Evolutionary conservation across 257 asterid species (phyloP).

Genomic region (Cordia subcordata): DNA sequence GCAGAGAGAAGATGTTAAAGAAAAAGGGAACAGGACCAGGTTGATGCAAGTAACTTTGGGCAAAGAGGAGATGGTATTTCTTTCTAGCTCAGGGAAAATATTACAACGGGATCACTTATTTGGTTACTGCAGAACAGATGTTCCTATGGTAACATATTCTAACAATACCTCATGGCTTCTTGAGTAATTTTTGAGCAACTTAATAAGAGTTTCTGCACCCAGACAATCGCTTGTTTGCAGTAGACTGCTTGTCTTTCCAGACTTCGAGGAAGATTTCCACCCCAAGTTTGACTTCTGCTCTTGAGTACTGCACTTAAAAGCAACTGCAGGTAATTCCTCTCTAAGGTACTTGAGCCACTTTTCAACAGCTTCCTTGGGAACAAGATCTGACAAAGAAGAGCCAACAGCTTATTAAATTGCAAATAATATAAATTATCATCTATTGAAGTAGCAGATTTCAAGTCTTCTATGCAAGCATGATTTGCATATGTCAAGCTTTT

Average conservation of each 20-base stretch:
- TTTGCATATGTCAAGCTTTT: too few relatives aligned
- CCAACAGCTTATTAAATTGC: background rate
- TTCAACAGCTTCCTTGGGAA: constrained; percentile 88
- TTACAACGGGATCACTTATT: too few relatives aligned
- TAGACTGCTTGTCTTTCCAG: constrained; percentile 33
- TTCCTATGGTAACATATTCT: background rate
- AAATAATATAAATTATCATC: background rate
- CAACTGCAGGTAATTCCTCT: constrained; percentile 91
- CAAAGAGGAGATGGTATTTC: too few relatives aligned
- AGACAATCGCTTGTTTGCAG: constrained; percentile 92
- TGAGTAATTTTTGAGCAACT: constrained; percentile 73
- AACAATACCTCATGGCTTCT: constrained; percentile 63
- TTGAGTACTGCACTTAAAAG: constrained; percentile 94
- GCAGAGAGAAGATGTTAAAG: too few relatives aligned
- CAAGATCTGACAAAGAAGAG: constrained; percentile 56
- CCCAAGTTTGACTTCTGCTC: constrained; percentile 91
- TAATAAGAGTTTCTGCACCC: constrained; percentile 83
- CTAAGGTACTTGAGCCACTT: constrained; percentile 95
- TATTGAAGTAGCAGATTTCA: background rate
- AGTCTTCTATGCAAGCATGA: background rate
- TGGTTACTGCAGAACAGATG: too few relatives aligned
- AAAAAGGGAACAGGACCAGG: too few relatives aligned
- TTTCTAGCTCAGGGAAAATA: too few relatives aligned
- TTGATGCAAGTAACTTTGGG: too few relatives aligned
- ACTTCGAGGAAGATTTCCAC: constrained; percentile 76